Conservation (phyloP, 768 basidiomycete species). For the Amanita rimosa region DNA sequence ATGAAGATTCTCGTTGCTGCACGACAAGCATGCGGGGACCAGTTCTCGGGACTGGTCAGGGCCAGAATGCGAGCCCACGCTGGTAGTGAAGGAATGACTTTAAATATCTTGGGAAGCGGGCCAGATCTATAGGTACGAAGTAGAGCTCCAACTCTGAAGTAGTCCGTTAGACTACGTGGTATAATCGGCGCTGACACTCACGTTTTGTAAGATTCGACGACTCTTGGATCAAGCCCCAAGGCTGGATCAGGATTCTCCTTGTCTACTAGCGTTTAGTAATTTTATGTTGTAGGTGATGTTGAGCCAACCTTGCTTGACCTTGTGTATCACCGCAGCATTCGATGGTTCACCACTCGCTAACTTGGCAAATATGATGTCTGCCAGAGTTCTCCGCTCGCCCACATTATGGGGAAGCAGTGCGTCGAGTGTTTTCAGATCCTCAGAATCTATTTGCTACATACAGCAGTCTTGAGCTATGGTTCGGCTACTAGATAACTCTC, state of each 20-base stretch:
- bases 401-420: constrained; percentile 65
- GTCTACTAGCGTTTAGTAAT: constrained; percentile 19
- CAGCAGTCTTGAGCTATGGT: constrained; percentile 7
- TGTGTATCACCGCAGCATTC: constrained; percentile 44
- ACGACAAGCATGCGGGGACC: constrained; percentile 92
- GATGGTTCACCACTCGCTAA: constrained; percentile 56
- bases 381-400: constrained; percentile 74
- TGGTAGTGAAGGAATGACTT: constrained; percentile 91
- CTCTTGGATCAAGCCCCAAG: constrained; percentile 81
- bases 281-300: not conserved
- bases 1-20: constrained; percentile 94
- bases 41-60: constrained; percentile 82
- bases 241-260: constrained; percentile 64
- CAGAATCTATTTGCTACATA: constrained; percentile 77
- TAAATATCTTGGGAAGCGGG: constrained; percentile 93
- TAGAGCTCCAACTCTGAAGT: constrained; percentile 66
- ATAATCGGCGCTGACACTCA: constrained; percentile 23
- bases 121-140: constrained; percentile 88
- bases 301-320: constrained; percentile 44
- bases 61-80: constrained; percentile 95
- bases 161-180: constrained; percentile 2
- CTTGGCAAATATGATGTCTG: constrained; percentile 95
- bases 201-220: constrained; percentile 92
- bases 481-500: constrained; percentile 15
- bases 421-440: constrained; percentile 81